phyloP scores from a whole-genome alignment of 164 flowering plant genomes.

The Chimonanthus salicifolius region DNA sequence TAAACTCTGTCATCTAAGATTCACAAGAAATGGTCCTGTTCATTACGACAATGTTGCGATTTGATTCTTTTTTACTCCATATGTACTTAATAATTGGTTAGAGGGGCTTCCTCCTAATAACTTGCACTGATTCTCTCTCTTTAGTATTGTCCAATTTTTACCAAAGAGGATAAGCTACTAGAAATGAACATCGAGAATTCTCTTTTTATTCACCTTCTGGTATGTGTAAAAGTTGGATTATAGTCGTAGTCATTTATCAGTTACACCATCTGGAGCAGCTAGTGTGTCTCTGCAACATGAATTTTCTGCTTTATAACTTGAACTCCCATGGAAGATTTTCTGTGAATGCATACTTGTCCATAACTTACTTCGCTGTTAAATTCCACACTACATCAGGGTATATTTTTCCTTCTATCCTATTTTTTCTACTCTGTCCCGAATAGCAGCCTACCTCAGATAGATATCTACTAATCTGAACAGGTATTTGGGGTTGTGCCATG shows the following conservation, averaged over 20 bases:
- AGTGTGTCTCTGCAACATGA: background rate
- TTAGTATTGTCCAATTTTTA: background rate
- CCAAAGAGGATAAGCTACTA: background rate
- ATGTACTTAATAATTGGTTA: background rate
- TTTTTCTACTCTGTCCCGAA: background rate
- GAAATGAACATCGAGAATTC: background rate
- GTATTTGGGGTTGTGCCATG: background rate
- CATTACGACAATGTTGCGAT: background rate
- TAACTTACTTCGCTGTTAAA: background rate
- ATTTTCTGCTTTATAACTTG: background rate
- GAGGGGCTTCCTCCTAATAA: background rate
- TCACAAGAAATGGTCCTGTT: background rate
- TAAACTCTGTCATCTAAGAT: background rate
- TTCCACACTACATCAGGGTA: background rate
- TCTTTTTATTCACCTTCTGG: background rate
- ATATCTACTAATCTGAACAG: background rate
- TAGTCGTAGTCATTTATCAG: conserved; percentile 1
- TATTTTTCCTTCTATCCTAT: background rate
- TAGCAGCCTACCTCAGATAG: background rate
- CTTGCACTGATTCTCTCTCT: background rate
- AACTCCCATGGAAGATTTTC: background rate
- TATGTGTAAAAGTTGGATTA: background rate
- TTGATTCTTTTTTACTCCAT: conserved; percentile 1
- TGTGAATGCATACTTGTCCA: background rate
- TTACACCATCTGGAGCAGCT: background rate